These are phyloP conservation scores for Aspergillus sp. DNA, from an alignment of 2,329 filamentous ascomycete species.

Conservation along the genomic window DNA sequence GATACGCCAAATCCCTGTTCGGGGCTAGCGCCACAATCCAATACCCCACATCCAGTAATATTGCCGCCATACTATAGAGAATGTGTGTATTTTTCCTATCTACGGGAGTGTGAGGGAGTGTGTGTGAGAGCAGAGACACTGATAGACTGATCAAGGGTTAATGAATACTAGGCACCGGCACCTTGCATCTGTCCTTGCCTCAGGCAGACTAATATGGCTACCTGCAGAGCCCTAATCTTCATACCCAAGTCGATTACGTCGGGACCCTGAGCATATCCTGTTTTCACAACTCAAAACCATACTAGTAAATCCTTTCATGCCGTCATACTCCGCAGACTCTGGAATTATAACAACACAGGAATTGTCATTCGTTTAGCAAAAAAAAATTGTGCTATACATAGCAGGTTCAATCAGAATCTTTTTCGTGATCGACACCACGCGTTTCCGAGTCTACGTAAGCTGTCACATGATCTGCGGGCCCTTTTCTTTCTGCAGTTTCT, in stretches of 20 bases:
- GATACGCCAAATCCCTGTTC: background rate
- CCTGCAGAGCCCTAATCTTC: background rate
- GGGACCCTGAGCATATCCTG: background rate
- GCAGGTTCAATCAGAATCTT: background rate
- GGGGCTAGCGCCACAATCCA: background rate
- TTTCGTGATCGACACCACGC: background rate
- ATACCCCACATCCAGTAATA: background rate
- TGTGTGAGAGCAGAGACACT: no score
- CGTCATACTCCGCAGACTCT: no score
- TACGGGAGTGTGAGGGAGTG: no score
- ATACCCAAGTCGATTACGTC: background rate
- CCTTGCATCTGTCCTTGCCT: background rate
- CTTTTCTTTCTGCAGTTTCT: background rate
- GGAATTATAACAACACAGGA: no score
- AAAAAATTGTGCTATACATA: background rate
- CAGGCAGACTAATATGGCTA: background rate
- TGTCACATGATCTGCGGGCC: background rate
- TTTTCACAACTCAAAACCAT: no score
- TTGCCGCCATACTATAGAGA: no score
- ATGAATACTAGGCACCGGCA: background rate
- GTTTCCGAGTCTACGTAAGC: slow-evolving; percentile 1
- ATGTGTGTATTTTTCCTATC: no score
- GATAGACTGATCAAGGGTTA: no score
- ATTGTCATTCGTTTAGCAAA: background rate
- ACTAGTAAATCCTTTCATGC: no score